A percentile compares a stretch with the other conserved stretches of the same genome.
Conservation (phyloP, 805 yeast genomes). For the Candida nitratophila region DNA sequence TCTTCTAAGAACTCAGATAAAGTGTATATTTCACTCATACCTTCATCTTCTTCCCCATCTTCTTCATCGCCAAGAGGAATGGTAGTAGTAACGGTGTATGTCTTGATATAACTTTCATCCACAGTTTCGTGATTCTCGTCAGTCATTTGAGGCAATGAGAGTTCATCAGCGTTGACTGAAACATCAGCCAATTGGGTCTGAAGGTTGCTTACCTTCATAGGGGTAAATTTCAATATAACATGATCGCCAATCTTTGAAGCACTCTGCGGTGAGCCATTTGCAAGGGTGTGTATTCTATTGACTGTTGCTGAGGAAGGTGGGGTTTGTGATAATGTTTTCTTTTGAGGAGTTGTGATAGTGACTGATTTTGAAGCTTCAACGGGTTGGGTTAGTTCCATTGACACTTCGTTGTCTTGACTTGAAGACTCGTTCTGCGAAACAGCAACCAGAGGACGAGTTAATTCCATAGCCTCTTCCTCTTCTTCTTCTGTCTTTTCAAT, state of each 20-base stretch:
- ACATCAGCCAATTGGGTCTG: no score
- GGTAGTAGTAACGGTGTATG: neutral
- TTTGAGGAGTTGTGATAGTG: neutral
- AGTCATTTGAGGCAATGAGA: neutral
- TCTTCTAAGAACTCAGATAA: constrained; percentile 20
- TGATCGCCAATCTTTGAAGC: no score
- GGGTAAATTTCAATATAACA: no score
- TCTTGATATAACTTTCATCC: neutral
- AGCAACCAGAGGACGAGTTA: constrained; percentile 1
- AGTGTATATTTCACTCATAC: constrained; percentile 21
- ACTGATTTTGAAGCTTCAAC: neutral
- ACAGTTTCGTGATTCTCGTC: neutral
- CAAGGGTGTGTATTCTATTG: neutral
- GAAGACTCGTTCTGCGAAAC: neutral
- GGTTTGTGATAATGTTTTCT: no score
- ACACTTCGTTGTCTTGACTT: constrained; percentile 1
- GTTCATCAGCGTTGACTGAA: no score
- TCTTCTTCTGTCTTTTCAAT: no score
- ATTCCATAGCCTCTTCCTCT: constrained; percentile 1
- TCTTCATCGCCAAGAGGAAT: constrained; percentile 1
- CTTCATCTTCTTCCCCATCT: constrained; percentile 13
- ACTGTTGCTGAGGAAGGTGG: neutral
- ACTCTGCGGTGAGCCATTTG: no score
- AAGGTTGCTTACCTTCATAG: no score
- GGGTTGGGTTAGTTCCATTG: constrained; percentile 4